Conservation (phyloP, 148 eudicot genomes). For the Chenopodium quinoa region DNA sequence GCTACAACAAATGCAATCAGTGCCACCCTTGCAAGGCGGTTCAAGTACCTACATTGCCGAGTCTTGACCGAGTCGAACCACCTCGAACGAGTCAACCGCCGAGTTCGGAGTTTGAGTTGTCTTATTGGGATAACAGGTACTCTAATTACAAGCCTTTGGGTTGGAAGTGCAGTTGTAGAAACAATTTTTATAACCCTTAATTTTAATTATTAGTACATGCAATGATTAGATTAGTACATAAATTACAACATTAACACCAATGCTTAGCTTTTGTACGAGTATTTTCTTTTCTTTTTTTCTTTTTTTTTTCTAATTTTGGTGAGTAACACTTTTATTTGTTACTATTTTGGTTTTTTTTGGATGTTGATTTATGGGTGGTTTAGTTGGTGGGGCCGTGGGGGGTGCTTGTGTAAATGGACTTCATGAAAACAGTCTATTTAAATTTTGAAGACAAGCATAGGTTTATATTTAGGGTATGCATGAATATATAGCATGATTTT, state of each 20-base stretch:
- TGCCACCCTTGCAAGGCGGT: slow-evolving; percentile 94
- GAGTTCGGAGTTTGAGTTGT: slow-evolving; percentile 20
- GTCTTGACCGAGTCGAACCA: slow-evolving; percentile 35
- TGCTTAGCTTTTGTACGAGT: neutral
- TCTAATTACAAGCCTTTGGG: slow-evolving; percentile 94
- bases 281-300: too few relatives aligned
- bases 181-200: slow-evolving; percentile 68
- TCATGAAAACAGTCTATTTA: neutral
- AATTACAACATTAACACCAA: neutral
- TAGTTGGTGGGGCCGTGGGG: neutral
- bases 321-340: too few relatives aligned
- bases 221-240: slow-evolving; percentile 2
- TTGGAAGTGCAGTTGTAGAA: slow-evolving; percentile 79
- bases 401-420: neutral
- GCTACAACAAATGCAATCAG: slow-evolving; percentile 90
- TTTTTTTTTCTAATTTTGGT: too few relatives aligned
- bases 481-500: neutral
- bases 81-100: neutral
- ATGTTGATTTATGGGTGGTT: neutral
- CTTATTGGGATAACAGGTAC: slow-evolving; percentile 45
- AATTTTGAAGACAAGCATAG: neutral
- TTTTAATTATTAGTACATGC: neutral
- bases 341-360: neutral
- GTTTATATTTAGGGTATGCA: neutral
- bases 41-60: slow-evolving; percentile 67